Evolutionary conservation across 768 basidiomycete genomes (phyloP), one percentile per base, ranked within the genome.

Genomic region (Glaciozyma martinii): DNA sequence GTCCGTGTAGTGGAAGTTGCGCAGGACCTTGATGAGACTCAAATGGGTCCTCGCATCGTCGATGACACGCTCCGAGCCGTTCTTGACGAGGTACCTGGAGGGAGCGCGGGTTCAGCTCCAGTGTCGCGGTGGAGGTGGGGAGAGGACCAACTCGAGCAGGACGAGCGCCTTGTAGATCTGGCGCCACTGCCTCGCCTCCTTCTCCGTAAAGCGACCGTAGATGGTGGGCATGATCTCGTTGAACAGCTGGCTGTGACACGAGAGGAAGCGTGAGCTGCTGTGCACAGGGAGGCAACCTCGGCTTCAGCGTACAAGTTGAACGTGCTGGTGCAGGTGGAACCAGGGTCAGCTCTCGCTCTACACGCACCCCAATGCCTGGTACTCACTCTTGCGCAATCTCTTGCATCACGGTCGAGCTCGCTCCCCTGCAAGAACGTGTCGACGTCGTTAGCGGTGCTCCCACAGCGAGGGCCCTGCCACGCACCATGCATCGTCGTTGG

Each of bases 161-260:
- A 66, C 66, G 33, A 73, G 61, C 5, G 55, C 90, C 82, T 99
- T 99, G 83, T 99, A 99, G 63, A 99, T 98, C 77, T 99, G 92
- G 43, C 95, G 82, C 95, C 95, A 99, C 75, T 99, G 90, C 27
- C 88, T 81, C 1, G 95, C 95, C 77, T 99, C 95, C 78, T 98
- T 98, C 77, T 98, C 90, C 86, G 93, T 94, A 76, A 94, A 95
- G 32, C 90, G 68, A 10, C 85, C 82, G 77, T 95, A 98, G 71
- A 97, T 95, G 74, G 84, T 85, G 5, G 95, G 94, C 92, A 99
- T 97, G 75, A 98, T 91, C 80, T 99, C 94, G 77, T 98, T 99
- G 78, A 99, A 99, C 68, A 92, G 84, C 81, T 93, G 90, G 78
- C 92, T 95, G 75, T 3, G 47, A 23, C 40, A 55, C 25, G 60